Evolutionary conservation across 352 stramenopile species (phyloP).

Genomic region (Globisporangium yorkense): DNA sequence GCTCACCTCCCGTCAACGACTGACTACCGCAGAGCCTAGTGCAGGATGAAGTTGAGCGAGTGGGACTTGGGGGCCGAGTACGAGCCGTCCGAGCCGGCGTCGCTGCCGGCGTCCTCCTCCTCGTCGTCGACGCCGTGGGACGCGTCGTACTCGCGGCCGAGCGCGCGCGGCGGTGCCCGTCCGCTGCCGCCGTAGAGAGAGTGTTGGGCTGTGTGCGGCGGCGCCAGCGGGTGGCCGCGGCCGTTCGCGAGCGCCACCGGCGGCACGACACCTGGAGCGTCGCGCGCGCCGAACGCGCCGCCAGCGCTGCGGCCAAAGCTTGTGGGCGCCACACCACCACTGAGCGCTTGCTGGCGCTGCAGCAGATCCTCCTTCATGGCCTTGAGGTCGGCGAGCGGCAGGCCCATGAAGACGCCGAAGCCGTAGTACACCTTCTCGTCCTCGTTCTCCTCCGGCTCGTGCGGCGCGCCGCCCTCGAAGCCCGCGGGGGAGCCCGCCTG

Average conservation of each 20-base stretch:
- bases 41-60: slow-evolving; percentile 82
- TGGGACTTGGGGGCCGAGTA: slow-evolving; percentile 61
- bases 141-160: slow-evolving; percentile 21
- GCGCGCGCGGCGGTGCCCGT: neutral
- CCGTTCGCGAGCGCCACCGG: slow-evolving; percentile 7
- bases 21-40: slow-evolving; percentile 20
- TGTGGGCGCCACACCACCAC: neutral
- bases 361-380: slow-evolving; percentile 80
- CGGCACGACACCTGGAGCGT: neutral
- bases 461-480: slow-evolving; percentile 5
- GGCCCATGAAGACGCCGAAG: slow-evolving; percentile 86
- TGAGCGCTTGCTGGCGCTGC: slow-evolving; percentile 38
- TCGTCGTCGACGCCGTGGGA: slow-evolving; percentile 9
- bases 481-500: neutral
- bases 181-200: slow-evolving; percentile 1
- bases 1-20: neutral
- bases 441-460: slow-evolving; percentile 49
- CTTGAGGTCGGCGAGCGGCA: slow-evolving; percentile 78
- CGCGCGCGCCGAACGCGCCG: neutral
- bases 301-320: slow-evolving; percentile 7
- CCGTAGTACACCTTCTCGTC: slow-evolving; percentile 88
- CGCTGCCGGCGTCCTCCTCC: slow-evolving; percentile 24
- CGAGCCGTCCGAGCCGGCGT: slow-evolving; percentile 55
- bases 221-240: slow-evolving; percentile 6
- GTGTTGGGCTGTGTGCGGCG: neutral